phyloP scores from a whole-genome alignment of 352 stramenopile species.

The Pelagophyceae sp. region DNA sequence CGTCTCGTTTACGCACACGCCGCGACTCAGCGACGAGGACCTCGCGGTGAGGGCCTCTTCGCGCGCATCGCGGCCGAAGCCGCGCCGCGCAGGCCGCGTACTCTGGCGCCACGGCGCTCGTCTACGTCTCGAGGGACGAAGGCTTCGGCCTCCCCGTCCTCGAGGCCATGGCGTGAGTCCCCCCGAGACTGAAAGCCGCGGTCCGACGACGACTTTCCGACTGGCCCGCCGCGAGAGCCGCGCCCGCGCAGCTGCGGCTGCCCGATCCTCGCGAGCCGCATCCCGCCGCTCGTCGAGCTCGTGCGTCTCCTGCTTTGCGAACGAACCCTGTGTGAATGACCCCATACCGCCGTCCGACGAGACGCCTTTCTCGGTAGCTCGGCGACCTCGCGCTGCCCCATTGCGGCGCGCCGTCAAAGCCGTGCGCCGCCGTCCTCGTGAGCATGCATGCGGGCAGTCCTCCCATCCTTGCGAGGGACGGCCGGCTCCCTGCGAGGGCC shows the following conservation, averaged over 20 bases:
- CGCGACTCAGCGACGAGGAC: neutral
- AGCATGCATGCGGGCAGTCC: too few relatives aligned
- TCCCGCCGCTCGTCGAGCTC: slow-evolving; percentile 6
- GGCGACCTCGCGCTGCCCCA: neutral
- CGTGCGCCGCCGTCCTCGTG: neutral
- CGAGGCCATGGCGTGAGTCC: slow-evolving; percentile 34
- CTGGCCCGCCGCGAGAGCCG: too few relatives aligned
- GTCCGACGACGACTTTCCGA: too few relatives aligned
- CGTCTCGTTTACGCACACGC: neutral
- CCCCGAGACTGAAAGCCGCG: neutral
- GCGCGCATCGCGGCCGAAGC: slow-evolving; percentile 17
- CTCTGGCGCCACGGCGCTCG: slow-evolving; percentile 24
- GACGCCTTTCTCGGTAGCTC: slow-evolving; percentile 16
- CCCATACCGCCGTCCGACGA: too few relatives aligned
- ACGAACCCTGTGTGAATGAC: too few relatives aligned
- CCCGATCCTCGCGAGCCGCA: slow-evolving; percentile 7
- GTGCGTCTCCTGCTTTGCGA: neutral
- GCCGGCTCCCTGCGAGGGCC: too few relatives aligned
- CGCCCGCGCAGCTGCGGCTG: neutral
- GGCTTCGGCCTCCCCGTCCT: slow-evolving; percentile 39
- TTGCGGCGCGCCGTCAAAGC: neutral
- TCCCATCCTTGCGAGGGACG: too few relatives aligned
- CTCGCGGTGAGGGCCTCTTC: neutral
- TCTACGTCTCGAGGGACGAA: slow-evolving; percentile 35
- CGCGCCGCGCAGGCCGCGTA: slow-evolving; percentile 25